Conservation (phyloP, 352 stramenopile species). For the Phytophthora sojae region DNA sequence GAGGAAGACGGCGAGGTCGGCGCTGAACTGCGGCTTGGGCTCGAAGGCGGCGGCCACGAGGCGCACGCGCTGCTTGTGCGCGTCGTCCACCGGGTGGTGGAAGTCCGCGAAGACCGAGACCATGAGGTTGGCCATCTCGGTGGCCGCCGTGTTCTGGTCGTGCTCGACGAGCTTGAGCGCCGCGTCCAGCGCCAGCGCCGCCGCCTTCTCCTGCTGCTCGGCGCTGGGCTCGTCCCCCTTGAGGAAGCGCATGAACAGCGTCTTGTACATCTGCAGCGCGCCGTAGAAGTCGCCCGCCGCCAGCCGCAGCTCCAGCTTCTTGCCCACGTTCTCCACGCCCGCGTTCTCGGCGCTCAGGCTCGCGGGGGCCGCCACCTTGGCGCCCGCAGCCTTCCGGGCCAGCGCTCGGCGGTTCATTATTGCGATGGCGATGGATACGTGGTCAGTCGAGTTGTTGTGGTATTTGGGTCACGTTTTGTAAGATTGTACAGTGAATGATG, state of each 20-base stretch:
- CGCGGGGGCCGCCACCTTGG: slow-evolving; percentile 36
- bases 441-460: not conserved
- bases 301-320: slow-evolving; percentile 82
- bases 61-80: slow-evolving; percentile 71
- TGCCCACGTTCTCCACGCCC: slow-evolving; percentile 77
- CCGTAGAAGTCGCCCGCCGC: slow-evolving; percentile 85
- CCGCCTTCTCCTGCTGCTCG: slow-evolving; percentile 68
- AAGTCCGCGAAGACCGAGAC: slow-evolving; percentile 78
- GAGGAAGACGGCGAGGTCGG: slow-evolving; percentile 72
- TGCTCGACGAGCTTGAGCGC: slow-evolving; percentile 74
- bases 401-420: slow-evolving; percentile 81
- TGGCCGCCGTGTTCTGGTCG: slow-evolving; percentile 76
- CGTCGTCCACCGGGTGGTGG: slow-evolving; percentile 74
- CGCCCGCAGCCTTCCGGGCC: slow-evolving; percentile 67
- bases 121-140: slow-evolving; percentile 85
- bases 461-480: not conserved
- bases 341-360: slow-evolving; percentile 42
- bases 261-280: slow-evolving; percentile 93
- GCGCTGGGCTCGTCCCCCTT: slow-evolving; percentile 69
- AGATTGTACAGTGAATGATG: too few relatives aligned
- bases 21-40: slow-evolving; percentile 73
- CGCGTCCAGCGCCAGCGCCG: slow-evolving; percentile 71
- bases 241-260: slow-evolving; percentile 87
- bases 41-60: slow-evolving; percentile 70
- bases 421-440: slow-evolving; percentile 4